These are phyloP conservation scores for Aspergillus hortae DNA, from an alignment of 2,329 filamentous ascomycete species.

Conservation along the genomic window DNA sequence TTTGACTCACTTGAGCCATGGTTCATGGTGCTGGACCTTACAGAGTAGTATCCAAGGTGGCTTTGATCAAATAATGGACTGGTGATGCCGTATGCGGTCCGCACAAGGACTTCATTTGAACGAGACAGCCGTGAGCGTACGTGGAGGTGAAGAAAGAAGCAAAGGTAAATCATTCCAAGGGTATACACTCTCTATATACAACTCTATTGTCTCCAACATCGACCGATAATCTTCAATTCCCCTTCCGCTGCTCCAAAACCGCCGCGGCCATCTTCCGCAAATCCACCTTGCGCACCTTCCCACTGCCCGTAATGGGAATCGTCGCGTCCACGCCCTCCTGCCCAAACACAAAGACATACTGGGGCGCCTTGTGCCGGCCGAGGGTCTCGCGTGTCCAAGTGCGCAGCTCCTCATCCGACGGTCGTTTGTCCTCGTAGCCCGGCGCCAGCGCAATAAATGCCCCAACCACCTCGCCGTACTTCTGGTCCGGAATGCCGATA, in stretches of 20 bases:
- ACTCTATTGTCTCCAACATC: too few species aligned
- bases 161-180: neutral
- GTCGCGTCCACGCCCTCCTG: slow-evolving; percentile 50
- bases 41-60: too few species aligned
- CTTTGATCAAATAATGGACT: too few species aligned
- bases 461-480: slow-evolving; percentile 70
- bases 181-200: too few species aligned
- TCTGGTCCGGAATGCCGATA: slow-evolving; percentile 65
- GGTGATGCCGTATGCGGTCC: too few species aligned
- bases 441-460: slow-evolving; percentile 51
- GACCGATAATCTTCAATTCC: neutral
- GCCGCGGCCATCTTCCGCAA: slow-evolving; percentile 48
- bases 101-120: neutral
- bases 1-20: too few species aligned
- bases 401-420: slow-evolving; percentile 54
- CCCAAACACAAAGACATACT: slow-evolving; percentile 74
- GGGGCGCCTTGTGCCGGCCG: slow-evolving; percentile 65
- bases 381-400: slow-evolving; percentile 61
- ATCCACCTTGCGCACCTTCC: slow-evolving; percentile 64
- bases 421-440: slow-evolving; percentile 31
- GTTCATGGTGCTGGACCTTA: too few species aligned
- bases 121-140: neutral
- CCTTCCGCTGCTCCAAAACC: slow-evolving; percentile 32
- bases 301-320: slow-evolving; percentile 67
- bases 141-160: neutral